Evolutionary conservation across 257 asterid genomes (phyloP).

Genomic region (Petunia axillaris): DNA sequence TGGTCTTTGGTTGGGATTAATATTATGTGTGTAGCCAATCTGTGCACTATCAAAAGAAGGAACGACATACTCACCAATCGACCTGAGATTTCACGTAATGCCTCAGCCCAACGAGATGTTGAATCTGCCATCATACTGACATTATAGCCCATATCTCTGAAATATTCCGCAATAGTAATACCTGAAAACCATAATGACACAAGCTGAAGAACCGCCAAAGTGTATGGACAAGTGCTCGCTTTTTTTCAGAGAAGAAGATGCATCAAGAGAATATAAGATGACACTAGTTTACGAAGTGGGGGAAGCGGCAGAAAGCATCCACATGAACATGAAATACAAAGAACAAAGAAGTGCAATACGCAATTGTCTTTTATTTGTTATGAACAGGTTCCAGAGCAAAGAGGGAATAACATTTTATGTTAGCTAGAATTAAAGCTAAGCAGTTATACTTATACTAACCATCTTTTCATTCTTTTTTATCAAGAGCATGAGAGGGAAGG

Average conservation of each 20-base stretch:
- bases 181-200: constrained; percentile 56
- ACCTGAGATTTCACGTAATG: constrained; percentile 99
- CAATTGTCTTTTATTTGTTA: not conserved
- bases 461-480: constrained; percentile 12
- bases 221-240: not conserved
- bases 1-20: too few relatives aligned
- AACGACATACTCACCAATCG: constrained; percentile 72
- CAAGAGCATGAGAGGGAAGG: not conserved
- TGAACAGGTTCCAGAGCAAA: not conserved
- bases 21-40: too few relatives aligned
- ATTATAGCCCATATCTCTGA: constrained; percentile 99
- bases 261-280: not conserved
- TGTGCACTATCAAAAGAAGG: constrained; percentile 21
- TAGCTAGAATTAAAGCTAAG: not conserved
- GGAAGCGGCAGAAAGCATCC: constrained; percentile 10
- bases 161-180: constrained; percentile 95
- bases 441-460: not conserved
- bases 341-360: not conserved
- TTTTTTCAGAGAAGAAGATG: not conserved
- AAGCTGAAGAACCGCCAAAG: constrained; percentile 16
- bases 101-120: constrained; percentile 99
- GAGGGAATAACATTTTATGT: not conserved
- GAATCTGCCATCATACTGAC: constrained; percentile 99
- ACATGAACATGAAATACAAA: constrained; percentile 7
- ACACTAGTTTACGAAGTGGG: not conserved